These are phyloP conservation scores for Rhazya stricta DNA, from an alignment of 257 asterid genomes.

Conservation along the genomic window DNA sequence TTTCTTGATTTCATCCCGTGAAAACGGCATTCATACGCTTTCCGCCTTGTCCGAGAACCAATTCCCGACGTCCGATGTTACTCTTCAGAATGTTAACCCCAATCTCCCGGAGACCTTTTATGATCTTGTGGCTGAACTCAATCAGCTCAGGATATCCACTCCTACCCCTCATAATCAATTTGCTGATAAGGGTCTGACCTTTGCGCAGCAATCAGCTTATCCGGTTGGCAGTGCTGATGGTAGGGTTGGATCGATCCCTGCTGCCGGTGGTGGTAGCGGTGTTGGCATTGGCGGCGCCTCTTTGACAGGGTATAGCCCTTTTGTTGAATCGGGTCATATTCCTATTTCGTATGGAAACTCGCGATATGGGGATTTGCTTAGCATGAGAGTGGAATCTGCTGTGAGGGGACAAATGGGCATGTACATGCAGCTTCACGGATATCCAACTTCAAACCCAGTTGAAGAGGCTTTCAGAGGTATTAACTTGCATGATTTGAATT, in stretches of 20 bases:
- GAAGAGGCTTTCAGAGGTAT: not conserved
- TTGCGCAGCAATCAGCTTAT: not conserved
- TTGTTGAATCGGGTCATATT: not conserved
- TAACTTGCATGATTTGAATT: not conserved
- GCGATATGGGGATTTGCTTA: conserved; percentile 18
- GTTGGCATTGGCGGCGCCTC: not conserved
- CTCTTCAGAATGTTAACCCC: conserved; percentile 5
- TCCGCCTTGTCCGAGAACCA: not conserved
- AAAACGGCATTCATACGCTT: not conserved
- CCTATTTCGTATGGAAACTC: conserved; percentile 5
- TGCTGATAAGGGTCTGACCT: not conserved
- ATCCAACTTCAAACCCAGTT: not conserved
- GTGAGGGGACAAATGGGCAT: conserved; percentile 27
- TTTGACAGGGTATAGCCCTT: not conserved
- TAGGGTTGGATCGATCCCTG: not conserved
- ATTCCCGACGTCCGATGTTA: not conserved
- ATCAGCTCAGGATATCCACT: conserved; percentile 20
- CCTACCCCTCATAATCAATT: not conserved
- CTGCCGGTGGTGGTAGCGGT: not conserved
- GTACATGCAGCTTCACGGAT: conserved; percentile 9
- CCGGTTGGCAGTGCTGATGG: not conserved
- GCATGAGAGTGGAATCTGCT: conserved; percentile 37
- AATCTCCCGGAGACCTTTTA: not conserved
- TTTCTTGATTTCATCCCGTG: not conserved
- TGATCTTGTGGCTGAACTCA: conserved; percentile 24